Base-by-base conservation (phyloP, 352 stramenopile species). In the Globisporangium radiosum region DNA sequence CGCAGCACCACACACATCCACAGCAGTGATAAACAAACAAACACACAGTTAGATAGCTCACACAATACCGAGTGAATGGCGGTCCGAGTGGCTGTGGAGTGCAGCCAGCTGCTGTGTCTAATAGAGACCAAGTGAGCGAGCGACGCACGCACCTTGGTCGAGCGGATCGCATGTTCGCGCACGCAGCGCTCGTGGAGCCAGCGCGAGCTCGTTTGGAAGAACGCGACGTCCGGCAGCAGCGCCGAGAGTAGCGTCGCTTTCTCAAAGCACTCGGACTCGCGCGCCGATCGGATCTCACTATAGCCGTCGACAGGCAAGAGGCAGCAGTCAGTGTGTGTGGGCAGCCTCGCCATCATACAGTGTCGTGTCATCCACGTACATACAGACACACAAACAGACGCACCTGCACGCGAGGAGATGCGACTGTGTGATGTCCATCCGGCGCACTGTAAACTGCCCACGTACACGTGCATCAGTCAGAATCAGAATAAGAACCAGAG, bases 351-450 rank as follows among this genome's bases (percentile, higher is more conserved):
- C 17, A 19, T 19, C 17, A 19, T 19, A 19, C 17, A 19, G 17
- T 19, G 17, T 19, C 17, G 19, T 51, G n/a, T 15, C 25, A 54
- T 8, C 5, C 7, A 47, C 14, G 0, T 33, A 38, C 54, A 47
- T 5, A 25, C 33, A 57, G 47, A 14, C 19, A 47, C 44, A 7
- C 25, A 52, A 39, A 37, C 44, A 10, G 11, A 13, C 47, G 3
- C 50, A 88, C 82, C 82, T 92, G 81, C 84, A 93, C 7, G 84
- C 84, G 38, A 93, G 66, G 14, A 91, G 55, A 40, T 88, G 76
- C 6, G 81, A 70, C 65, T 90, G 85, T 56, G 84, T 90, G 59
- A 93, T 90, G 62, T 93, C 84, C 84, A 93, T 93, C 60, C 88
- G 79, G 33, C 84, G 80, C 57, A 93, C 84, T 0, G 78, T 87